Percentiles rank a stretch among this genome's conserved stretches.
Conservation (phyloP, 2,329 filamentous ascomycete species). For the Cercospora sesami region DNA sequence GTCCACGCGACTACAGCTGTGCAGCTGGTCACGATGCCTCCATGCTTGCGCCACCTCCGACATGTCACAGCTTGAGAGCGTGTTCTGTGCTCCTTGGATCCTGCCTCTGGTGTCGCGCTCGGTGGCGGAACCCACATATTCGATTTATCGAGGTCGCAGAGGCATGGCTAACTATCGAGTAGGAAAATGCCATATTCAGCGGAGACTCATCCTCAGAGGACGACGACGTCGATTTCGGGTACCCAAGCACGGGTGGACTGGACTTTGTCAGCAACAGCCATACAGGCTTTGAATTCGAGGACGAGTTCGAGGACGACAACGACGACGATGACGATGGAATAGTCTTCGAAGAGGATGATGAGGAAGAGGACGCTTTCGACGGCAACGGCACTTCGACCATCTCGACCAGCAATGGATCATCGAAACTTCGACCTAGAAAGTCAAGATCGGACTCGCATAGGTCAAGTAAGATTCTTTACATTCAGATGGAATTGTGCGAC, state of each 20-base stretch:
- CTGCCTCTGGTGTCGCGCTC: neutral
- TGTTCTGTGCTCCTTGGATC: neutral
- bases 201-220: conserved; percentile 40
- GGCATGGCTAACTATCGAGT: neutral
- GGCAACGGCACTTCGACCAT: conserved; percentile 37
- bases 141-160: neutral
- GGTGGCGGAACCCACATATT: neutral
- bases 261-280: conserved; percentile 92
- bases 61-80: neutral
- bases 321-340: conserved; percentile 53
- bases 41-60: neutral
- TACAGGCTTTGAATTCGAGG: conserved; percentile 75
- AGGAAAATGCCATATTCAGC: conserved; percentile 6
- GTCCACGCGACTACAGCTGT: neutral
- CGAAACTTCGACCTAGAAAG: conserved; percentile 37
- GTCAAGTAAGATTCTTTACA: conserved; percentile 78
- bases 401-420: conserved; percentile 6
- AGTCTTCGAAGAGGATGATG: conserved; percentile 38
- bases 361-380: conserved; percentile 44
- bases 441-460: conserved; percentile 52
- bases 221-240: conserved; percentile 61
- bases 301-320: conserved; percentile 49
- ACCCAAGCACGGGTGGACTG: conserved; percentile 70
- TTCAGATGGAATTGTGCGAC: conserved; percentile 99
- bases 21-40: neutral